These are phyloP conservation scores for Coprinellus micaceus DNA, from an alignment of 768 basidiomycete species.

Conservation along the genomic window DNA sequence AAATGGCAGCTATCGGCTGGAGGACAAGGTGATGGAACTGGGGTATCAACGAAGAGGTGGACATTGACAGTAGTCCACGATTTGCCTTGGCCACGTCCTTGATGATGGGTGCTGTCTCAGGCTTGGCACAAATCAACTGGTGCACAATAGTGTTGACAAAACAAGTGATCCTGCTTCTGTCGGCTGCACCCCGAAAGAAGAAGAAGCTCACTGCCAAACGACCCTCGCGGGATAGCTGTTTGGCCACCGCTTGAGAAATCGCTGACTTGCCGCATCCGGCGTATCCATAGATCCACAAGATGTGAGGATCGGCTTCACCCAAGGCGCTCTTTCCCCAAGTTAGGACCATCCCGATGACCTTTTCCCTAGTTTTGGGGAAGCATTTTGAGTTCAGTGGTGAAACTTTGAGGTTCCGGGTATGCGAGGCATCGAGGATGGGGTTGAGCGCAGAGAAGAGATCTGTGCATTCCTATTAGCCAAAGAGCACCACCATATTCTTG, in stretches of 20 bases:
- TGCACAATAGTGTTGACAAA: conserved; percentile 15
- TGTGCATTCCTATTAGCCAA: too few relatives aligned
- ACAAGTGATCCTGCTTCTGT: background rate
- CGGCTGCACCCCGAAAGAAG: conserved; percentile 9
- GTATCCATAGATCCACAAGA: conserved; percentile 19
- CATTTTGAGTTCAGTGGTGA: background rate
- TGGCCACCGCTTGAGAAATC: conserved; percentile 14
- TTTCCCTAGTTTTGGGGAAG: background rate
- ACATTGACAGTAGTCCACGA: conserved; percentile 3
- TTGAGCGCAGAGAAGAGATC: background rate
- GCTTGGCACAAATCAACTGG: conserved; percentile 9
- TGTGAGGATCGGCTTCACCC: background rate
- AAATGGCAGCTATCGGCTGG: conserved; percentile 3
- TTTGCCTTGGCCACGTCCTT: background rate
- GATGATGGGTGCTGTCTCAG: background rate
- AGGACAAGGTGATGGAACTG: conserved; percentile 13
- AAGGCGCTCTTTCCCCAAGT: background rate
- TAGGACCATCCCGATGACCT: background rate
- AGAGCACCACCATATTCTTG: too few relatives aligned
- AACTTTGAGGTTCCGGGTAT: background rate
- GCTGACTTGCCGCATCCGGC: conserved; percentile 22
- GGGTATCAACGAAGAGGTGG: background rate
- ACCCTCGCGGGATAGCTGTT: background rate
- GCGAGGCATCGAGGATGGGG: background rate
- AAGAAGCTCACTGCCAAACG: conserved; percentile 14